Conservation (phyloP, 306 rosid species). For the Cyamopsis tetragonoloba region DNA sequence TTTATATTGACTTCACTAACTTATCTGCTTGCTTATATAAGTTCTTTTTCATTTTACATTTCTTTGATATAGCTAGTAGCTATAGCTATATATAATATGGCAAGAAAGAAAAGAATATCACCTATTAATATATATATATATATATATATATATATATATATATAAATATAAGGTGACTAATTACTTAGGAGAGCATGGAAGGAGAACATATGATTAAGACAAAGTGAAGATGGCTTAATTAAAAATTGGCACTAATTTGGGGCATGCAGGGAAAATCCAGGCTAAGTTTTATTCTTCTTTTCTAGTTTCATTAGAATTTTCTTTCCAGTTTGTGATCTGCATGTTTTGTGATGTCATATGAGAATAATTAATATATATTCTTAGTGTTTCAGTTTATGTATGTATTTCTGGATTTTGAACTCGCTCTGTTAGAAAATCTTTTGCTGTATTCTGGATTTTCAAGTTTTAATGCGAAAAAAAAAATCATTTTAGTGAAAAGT, state of each 20-base stretch:
- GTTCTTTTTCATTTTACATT: neutral
- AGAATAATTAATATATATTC: neutral
- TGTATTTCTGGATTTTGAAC: neutral
- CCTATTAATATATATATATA: too few species aligned
- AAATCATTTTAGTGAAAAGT: neutral
- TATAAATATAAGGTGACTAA: neutral
- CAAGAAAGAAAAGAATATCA: neutral
- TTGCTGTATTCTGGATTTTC: too few species aligned
- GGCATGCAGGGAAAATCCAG: slow-evolving; percentile 30
- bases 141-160: too few species aligned
- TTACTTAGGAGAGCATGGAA: neutral
- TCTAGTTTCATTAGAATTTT: neutral
- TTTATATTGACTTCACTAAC: neutral
- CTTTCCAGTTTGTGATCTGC: neutral
- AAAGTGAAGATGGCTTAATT: neutral
- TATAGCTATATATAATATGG: neutral
- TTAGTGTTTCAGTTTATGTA: neutral
- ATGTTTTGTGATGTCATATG: too few species aligned
- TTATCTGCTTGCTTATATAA: neutral
- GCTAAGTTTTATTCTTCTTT: slow-evolving; percentile 15
- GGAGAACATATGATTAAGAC: neutral
- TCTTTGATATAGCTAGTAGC: neutral
- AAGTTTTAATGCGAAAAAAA: neutral
- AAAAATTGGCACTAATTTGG: neutral
- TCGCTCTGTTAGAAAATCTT: neutral